Conservation (phyloP, 23 red algal species). For the Gracilariopsis chorda region DNA sequence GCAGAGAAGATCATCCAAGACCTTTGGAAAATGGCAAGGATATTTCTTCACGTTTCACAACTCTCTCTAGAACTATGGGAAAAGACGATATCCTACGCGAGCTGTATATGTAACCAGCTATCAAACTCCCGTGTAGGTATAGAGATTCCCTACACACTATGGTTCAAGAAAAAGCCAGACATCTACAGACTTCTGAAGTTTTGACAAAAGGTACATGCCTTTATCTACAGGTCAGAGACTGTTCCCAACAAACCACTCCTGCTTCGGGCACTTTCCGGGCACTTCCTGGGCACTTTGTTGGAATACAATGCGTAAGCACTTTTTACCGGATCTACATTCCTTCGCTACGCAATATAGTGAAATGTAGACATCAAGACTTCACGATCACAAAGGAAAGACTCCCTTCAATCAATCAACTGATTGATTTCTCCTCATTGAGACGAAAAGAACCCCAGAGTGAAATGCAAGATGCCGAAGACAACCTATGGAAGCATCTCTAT, state of each 20-base stretch:
- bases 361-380: not conserved
- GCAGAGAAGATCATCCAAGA: too few relatives aligned
- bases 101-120: not conserved
- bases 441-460: not conserved
- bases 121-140: not conserved
- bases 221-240: not conserved
- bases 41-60: too few relatives aligned
- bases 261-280: not conserved
- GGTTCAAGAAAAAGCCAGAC: not conserved
- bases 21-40: too few relatives aligned
- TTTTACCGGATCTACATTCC: not conserved
- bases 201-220: not conserved
- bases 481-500: not conserved
- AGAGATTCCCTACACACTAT: not conserved
- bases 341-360: not conserved
- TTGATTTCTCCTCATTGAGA: not conserved
- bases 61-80: too few relatives aligned
- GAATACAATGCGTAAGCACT: not conserved
- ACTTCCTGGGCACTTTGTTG: too few relatives aligned
- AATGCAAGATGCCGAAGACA: not conserved
- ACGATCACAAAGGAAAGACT: not conserved
- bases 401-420: not conserved
- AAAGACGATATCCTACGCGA: not conserved
- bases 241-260: not conserved
- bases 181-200: not conserved